Conservation (phyloP, 805 yeast genomes). For the Pichia sporocuriosa region DNA sequence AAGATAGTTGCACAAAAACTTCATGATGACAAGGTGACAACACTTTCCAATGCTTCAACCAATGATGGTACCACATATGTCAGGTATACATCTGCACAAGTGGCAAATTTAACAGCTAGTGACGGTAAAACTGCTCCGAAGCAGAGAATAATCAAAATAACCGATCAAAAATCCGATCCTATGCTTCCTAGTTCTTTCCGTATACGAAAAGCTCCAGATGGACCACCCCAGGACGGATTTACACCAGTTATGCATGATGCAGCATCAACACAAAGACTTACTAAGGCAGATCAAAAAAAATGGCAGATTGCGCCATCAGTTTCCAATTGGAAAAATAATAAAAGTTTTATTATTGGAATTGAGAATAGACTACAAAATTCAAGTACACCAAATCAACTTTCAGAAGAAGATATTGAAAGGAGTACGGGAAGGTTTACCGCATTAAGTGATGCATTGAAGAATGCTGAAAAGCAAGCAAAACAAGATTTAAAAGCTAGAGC, state of each 20-base stretch:
- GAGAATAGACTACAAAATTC: constrained; percentile 68
- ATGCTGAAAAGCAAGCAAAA: constrained; percentile 57
- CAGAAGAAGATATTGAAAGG: constrained; percentile 36
- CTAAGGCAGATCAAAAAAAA: constrained; percentile 64
- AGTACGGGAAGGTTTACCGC: constrained; percentile 41
- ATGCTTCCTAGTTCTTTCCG: constrained; percentile 76
- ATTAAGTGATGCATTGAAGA: constrained; percentile 64
- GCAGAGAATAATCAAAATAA: constrained; percentile 52
- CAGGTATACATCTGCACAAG: constrained; percentile 36
- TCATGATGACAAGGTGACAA: constrained; percentile 26
- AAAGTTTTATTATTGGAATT: constrained; percentile 76
- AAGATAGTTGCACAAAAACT: constrained; percentile 40
- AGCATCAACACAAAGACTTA: constrained; percentile 41
- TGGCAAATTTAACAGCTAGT: constrained; percentile 22
- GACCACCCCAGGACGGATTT: constrained; percentile 50
- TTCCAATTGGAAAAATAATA: constrained; percentile 93
- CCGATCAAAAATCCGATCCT: constrained; percentile 71
- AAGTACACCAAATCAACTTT: constrained; percentile 10
- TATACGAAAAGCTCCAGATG: constrained; percentile 63
- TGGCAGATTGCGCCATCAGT: constrained; percentile 91
- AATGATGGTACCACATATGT: constrained; percentile 34
- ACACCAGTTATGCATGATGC: constrained; percentile 61
- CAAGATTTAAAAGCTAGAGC: constrained; percentile 48
- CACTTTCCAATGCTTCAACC: constrained; percentile 8
- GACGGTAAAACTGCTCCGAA: constrained; percentile 17